Conservation (phyloP, 2,329 filamentous ascomycete species). For the Penicillium glabrum region DNA sequence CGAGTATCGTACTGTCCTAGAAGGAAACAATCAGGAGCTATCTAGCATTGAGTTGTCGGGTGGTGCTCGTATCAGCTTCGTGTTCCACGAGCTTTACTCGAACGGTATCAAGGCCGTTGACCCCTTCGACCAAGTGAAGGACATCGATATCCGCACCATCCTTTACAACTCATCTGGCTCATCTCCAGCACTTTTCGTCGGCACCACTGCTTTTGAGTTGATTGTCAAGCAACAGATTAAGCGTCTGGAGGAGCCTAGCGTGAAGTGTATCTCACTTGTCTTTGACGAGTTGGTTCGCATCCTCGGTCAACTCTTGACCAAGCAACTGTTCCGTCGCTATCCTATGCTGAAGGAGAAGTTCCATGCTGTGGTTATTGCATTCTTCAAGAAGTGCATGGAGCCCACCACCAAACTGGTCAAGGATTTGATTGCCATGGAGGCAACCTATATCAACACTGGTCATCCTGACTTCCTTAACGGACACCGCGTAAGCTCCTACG, state of each 20-base stretch:
- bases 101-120: conserved; percentile 98
- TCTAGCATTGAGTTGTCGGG: conserved; percentile 93
- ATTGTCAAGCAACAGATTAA: conserved; percentile 99
- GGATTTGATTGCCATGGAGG: conserved; percentile 92
- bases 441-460: conserved; percentile 97
- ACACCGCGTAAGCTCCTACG: conserved; percentile 64
- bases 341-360: conserved; percentile 96
- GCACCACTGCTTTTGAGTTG: conserved; percentile 95
- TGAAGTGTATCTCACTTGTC: conserved; percentile 96
- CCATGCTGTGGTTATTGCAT: conserved; percentile 83
- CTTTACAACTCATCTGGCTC: conserved; percentile 99
- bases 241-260: conserved; percentile 88
- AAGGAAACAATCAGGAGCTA: conserved; percentile 94
- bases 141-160: conserved; percentile 94
- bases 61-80: conserved; percentile 96
- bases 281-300: conserved; percentile 98
- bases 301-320: conserved; percentile 81
- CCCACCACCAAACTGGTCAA: conserved; percentile 95
- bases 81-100: conserved; percentile 97
- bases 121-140: conserved; percentile 96
- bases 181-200: conserved; percentile 93
- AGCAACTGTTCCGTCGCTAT: conserved; percentile 88
- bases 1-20: conserved; percentile 92
- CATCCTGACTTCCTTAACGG: conserved; percentile 98
- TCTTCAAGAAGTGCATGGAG: conserved; percentile 98